A percentile compares a stretch with the other conserved stretches of the same genome.
phyloP scores from a whole-genome alignment of 176 grass and related monocot genomes.

The Cenchrus americanus region DNA sequence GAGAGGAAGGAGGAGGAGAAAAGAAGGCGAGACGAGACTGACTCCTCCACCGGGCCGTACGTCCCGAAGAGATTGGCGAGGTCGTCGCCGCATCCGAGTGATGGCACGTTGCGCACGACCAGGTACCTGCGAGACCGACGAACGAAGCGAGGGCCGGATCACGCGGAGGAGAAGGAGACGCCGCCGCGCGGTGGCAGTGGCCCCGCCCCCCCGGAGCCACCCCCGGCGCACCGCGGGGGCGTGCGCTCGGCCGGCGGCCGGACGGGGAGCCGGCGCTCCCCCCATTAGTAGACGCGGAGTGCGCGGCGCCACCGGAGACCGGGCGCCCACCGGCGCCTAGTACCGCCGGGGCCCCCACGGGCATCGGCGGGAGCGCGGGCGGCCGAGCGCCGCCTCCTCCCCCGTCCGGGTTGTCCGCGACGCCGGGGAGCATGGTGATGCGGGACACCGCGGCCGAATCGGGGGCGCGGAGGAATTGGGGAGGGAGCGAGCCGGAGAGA shows the following conservation, averaged over 20 bases:
- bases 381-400: constrained; percentile 21
- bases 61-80: too few relatives aligned
- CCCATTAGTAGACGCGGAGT: constrained; percentile 79
- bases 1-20: too few relatives aligned
- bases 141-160: too few relatives aligned
- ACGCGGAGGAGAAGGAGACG: too few relatives aligned
- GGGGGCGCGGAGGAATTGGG: constrained; percentile 29
- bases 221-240: constrained; percentile 10
- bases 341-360: neutral
- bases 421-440: constrained; percentile 45
- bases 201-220: neutral
- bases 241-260: constrained; percentile 58
- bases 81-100: too few relatives aligned
- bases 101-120: too few relatives aligned
- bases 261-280: constrained; percentile 75
- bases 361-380: constrained; percentile 12
- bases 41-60: too few relatives aligned
- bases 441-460: constrained; percentile 29
- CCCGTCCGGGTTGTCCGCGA: constrained; percentile 3
- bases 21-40: too few relatives aligned
- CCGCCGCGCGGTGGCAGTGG: neutral
- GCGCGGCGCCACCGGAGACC: constrained; percentile 47
- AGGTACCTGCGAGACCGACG: too few relatives aligned
- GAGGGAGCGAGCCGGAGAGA: constrained; percentile 6
- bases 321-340: constrained; percentile 11